Conservation (phyloP, 768 basidiomycete species). For the Crepidotus variabilis region DNA sequence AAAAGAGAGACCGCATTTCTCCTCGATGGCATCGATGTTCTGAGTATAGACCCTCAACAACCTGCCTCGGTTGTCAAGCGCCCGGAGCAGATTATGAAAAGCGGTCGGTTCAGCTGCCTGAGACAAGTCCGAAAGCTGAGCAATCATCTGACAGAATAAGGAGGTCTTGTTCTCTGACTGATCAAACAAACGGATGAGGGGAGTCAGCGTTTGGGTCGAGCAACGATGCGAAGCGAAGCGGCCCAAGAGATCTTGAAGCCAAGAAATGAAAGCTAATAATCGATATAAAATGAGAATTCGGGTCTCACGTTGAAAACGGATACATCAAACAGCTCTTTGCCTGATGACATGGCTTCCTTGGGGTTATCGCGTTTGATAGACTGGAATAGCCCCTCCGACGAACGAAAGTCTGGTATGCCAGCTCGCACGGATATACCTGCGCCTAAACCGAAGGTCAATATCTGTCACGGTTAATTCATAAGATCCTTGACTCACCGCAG, state of each 20-base stretch:
- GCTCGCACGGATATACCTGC: slow-evolving; percentile 87
- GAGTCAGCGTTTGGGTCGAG: neutral
- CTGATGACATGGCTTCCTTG: slow-evolving; percentile 62
- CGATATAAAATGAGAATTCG: slow-evolving; percentile 6
- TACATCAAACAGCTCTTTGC: slow-evolving; percentile 88
- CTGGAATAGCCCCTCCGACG: slow-evolving; percentile 75
- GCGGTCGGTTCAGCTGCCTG: slow-evolving; percentile 71
- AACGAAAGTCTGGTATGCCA: slow-evolving; percentile 89
- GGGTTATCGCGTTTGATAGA: slow-evolving; percentile 76
- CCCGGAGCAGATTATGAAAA: slow-evolving; percentile 73
- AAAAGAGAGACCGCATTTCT: slow-evolving; percentile 81
- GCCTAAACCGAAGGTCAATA: slow-evolving; percentile 37
- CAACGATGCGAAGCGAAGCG: neutral
- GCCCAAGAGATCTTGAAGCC: neutral
- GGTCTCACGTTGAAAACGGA: slow-evolving; percentile 78
- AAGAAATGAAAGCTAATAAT: neutral
- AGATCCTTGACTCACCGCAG: slow-evolving; percentile 54
- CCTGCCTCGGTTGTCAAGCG: slow-evolving; percentile 70
- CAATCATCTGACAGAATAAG: slow-evolving; percentile 88
- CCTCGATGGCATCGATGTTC: slow-evolving; percentile 89
- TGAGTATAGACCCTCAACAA: slow-evolving; percentile 89
- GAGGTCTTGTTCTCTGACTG: slow-evolving; percentile 75
- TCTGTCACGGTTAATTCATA: neutral
- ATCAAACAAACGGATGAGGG: slow-evolving; percentile 5
- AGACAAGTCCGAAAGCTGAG: slow-evolving; percentile 71